These are phyloP conservation scores for Suhomyces vadensis DNA, from an alignment of 805 yeast genomes.

Conservation along the genomic window DNA sequence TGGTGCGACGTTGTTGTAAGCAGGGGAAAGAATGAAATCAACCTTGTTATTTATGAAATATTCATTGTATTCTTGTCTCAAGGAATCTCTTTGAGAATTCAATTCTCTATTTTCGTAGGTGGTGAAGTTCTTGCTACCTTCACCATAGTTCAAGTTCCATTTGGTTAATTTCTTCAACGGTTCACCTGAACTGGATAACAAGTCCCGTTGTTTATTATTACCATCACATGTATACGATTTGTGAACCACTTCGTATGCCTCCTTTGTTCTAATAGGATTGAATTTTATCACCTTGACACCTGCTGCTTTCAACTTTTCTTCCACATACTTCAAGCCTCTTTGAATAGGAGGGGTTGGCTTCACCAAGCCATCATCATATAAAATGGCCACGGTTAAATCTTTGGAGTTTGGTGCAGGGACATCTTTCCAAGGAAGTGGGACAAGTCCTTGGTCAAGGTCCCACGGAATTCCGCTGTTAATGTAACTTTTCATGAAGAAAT, in stretches of 20 bases:
- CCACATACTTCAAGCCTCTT: constrained; percentile 53
- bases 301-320: constrained; percentile 54
- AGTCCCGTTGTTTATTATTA: constrained; percentile 53
- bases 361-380: constrained; percentile 64
- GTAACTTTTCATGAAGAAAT: constrained; percentile 63
- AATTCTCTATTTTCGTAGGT: constrained; percentile 56
- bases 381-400: constrained; percentile 57
- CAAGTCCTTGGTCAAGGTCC: constrained; percentile 48
- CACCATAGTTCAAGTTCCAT: constrained; percentile 59
- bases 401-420: constrained; percentile 41
- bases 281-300: constrained; percentile 59
- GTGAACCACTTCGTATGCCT: constrained; percentile 60
- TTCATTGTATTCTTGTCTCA: constrained; percentile 58
- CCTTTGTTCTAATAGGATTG: constrained; percentile 56
- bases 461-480: constrained; percentile 67
- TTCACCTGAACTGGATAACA: constrained; percentile 64
- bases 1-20: constrained; percentile 72
- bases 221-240: constrained; percentile 68
- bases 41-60: constrained; percentile 54
- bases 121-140: constrained; percentile 50
- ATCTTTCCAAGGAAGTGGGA: constrained; percentile 56
- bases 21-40: constrained; percentile 69
- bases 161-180: constrained; percentile 65
- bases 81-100: constrained; percentile 54
- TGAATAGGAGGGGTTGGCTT: constrained; percentile 66